A percentile compares a stretch with the other conserved stretches of the same genome.
Evolutionary conservation across 2,329 filamentous ascomycete genomes (phyloP).

Genomic region (Cryoendolithus antarcticus): DNA sequence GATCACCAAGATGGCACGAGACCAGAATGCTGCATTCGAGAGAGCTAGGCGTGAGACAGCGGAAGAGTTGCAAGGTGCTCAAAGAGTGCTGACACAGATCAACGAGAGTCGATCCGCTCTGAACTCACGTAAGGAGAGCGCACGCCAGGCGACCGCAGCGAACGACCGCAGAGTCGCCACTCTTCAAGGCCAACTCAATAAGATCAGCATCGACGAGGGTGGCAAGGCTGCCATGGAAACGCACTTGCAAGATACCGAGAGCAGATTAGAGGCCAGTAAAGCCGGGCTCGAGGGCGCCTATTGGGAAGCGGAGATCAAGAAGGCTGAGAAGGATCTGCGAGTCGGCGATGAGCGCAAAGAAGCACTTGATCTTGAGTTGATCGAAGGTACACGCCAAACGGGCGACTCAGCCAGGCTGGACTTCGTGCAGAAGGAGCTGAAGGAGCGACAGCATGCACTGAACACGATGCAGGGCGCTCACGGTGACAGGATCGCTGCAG

Average conservation of each 20-base stretch:
- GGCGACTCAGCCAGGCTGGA: constrained; percentile 76
- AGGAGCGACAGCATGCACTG: constrained; percentile 60
- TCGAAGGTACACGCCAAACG: constrained; percentile 69
- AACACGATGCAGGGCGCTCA: constrained; percentile 68
- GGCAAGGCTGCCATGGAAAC: constrained; percentile 64
- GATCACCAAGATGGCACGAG: constrained; percentile 59
- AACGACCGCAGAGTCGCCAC: constrained; percentile 59
- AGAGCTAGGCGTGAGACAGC: constrained; percentile 60
- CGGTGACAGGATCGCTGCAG: constrained; percentile 52
- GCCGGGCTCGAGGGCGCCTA: constrained; percentile 50
- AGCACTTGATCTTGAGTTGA: constrained; percentile 64
- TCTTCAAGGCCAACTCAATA: constrained; percentile 56
- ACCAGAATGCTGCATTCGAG: constrained; percentile 70
- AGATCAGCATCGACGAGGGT: constrained; percentile 78
- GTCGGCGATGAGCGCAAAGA: constrained; percentile 60
- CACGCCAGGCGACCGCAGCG: constrained; percentile 57
- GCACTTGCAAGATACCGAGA: constrained; percentile 56
- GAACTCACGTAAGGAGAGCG: constrained; percentile 60
- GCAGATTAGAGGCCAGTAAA: constrained; percentile 48
- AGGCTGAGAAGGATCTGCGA: constrained; percentile 52
- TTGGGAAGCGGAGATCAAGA: constrained; percentile 59
- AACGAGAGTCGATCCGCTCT: constrained; percentile 61
- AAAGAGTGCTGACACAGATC: constrained; percentile 57
- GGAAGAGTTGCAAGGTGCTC: constrained; percentile 62
- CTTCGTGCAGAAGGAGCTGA: constrained; percentile 66